These are phyloP conservation scores for Casuarina equisetifolia DNA, from an alignment of 306 rosid genomes.

Conservation along the genomic window DNA sequence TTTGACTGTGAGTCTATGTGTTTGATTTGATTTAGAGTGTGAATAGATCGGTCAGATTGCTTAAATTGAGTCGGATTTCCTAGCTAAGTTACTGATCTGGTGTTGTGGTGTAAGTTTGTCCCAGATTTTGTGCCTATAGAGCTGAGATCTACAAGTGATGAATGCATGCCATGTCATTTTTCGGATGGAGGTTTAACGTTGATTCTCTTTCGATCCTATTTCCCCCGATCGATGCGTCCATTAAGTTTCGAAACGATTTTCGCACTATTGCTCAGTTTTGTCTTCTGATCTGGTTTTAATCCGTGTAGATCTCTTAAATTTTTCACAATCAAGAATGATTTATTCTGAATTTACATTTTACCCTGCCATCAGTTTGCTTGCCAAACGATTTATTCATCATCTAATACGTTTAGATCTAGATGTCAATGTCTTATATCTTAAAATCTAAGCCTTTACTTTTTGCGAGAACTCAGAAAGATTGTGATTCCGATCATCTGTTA, in stretches of 20 bases:
- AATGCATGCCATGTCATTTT: not conserved
- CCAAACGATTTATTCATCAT: not conserved
- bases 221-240: not conserved
- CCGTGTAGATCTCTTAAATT: slow-evolving; percentile 19
- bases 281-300: slow-evolving; percentile 35
- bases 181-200: not conserved
- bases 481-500: not conserved
- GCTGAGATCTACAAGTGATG: slow-evolving; percentile 32
- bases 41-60: slow-evolving; percentile 23
- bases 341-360: not conserved
- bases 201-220: not conserved
- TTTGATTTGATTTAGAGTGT: not conserved
- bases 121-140: not conserved
- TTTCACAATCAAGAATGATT: not conserved
- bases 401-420: not conserved
- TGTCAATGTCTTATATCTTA: too few relatives aligned
- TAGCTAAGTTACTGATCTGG: slow-evolving; percentile 38
- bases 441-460: not conserved
- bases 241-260: not conserved
- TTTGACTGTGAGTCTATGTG: not conserved
- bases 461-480: not conserved
- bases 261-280: slow-evolving; percentile 16
- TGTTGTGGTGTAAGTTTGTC: not conserved
- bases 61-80: slow-evolving; percentile 22
- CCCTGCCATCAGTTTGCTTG: not conserved